Base-by-base conservation (phyloP, 2,329 filamentous ascomycete species). In the Pyrenophora graminea region DNA sequence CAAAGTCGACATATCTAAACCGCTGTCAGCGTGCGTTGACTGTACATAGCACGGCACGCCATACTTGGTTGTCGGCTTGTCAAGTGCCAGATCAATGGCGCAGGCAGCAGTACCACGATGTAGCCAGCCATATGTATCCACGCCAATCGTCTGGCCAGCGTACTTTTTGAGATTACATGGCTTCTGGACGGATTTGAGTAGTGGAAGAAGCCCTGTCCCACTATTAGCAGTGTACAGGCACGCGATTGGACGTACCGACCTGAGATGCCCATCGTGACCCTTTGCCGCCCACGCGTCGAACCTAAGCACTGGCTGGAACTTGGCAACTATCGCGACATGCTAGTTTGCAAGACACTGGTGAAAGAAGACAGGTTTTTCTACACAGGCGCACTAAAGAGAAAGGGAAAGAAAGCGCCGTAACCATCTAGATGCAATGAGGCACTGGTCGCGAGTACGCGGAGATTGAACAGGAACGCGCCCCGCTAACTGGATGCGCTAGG, bases 41-140 rank as follows among this genome's bases (percentile, higher is more conserved):
- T 1, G 0, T 38, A 23, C 6, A 23, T 17, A 9, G 17, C 4
- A 30, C 32, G 12, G 12, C 23, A 13, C 27, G 75, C 36, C 83
- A 69, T 80, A 95, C 89, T 90, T 95, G 46, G 84, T 87, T 0
- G 92, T 97, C 12, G 91, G 91, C 71, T 90, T 94, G 65, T 85
- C 91, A 65, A 93, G 83, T 31, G 91, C 94, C 56, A 99, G 82
- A 66, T 97, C 94, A 66, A 94, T 85, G 57, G 93, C 91, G 77
- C 93, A 97, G 42, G 90, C 84, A 59, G 95, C 87, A 39, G 91
- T 91, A 46, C 92, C 95, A 62, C 94, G 88, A 74, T 99, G 94
- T 48, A 99, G 85, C 94, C 95, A 99, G 71, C 93, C 94, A 80
- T 99, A 99, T 50, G 89, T 93, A 74, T 99, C 94, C 31, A 99